These are phyloP conservation scores for Annulohypoxylon nitens DNA, from an alignment of 495 filamentous ascomycete species.

Conservation along the genomic window DNA sequence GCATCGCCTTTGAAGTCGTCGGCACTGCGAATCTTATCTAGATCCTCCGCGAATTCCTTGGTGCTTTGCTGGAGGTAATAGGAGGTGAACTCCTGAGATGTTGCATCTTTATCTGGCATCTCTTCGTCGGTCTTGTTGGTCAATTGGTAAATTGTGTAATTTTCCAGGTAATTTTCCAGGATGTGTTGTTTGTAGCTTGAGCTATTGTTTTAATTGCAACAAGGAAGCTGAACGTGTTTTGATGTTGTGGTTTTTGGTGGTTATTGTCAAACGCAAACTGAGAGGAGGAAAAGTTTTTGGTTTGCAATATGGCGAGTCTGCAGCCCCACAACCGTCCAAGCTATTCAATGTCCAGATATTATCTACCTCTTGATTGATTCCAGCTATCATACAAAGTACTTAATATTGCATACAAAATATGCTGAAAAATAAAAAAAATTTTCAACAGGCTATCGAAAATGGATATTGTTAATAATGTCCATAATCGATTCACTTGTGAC, in stretches of 20 bases:
- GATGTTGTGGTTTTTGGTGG: background rate
- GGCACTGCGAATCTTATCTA: conserved; percentile 73
- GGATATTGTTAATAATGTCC: background rate
- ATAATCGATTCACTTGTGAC: background rate
- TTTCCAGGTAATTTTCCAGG: no score
- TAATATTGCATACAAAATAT: background rate
- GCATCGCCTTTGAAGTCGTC: conserved; percentile 75
- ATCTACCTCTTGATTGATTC: background rate
- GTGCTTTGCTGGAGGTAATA: conserved; percentile 76
- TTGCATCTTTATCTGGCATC: conserved; percentile 45
- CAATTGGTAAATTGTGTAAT: background rate
- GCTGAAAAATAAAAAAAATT: no score
- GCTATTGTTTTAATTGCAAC: background rate
- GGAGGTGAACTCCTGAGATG: conserved; percentile 65
- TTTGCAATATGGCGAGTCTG: background rate
- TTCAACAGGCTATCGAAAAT: no score
- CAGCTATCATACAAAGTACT: background rate
- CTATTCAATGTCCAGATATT: background rate
- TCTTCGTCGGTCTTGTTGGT: background rate
- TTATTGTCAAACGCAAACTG: background rate
- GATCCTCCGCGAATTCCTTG: conserved; percentile 76
- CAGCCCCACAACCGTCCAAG: background rate
- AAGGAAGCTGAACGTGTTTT: background rate
- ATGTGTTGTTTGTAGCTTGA: background rate
- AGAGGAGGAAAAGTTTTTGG: background rate